Conservation (phyloP, 192 early-diverging fungal species). For the Dissophora globulifera region DNA sequence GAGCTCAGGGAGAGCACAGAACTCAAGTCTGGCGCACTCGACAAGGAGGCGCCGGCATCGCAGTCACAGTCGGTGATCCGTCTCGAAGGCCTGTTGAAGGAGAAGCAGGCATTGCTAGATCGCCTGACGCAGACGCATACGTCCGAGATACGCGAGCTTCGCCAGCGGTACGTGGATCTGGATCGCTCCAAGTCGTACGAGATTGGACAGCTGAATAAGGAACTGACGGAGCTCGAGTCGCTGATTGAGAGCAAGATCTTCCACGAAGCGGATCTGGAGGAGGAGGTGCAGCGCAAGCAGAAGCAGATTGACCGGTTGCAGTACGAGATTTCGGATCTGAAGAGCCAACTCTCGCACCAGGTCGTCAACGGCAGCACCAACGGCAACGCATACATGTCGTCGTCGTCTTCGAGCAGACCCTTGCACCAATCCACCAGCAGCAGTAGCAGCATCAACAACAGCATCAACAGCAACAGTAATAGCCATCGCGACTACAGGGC, state of each 20-base stretch:
- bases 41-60: slow-evolving; percentile 5
- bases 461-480: not conserved
- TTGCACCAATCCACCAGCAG: not conserved
- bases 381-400: not conserved
- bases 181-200: slow-evolving; percentile 72
- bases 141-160: slow-evolving; percentile 61
- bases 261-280: slow-evolving; percentile 75
- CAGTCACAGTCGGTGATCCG: slow-evolving; percentile 46
- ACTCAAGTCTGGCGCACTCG: not conserved
- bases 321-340: slow-evolving; percentile 62
- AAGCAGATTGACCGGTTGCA: slow-evolving; percentile 53
- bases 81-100: slow-evolving; percentile 51
- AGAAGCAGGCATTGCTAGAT: slow-evolving; percentile 62
- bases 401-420: not conserved
- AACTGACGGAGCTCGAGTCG: slow-evolving; percentile 71
- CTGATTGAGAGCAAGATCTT: slow-evolving; percentile 82
- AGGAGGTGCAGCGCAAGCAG: slow-evolving; percentile 60
- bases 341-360: slow-evolving; percentile 43
- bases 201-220: slow-evolving; percentile 67
- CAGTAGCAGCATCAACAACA: not conserved
- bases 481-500: too few species aligned
- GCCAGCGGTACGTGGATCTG: slow-evolving; percentile 60
- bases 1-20: slow-evolving; percentile 9
- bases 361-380: not conserved
- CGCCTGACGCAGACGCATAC: slow-evolving; percentile 56